Percentiles rank a stretch among this genome's conserved stretches.
phyloP scores from a whole-genome alignment of 139 green algal genomes.

The Deuterostichococcus epilithicus region DNA sequence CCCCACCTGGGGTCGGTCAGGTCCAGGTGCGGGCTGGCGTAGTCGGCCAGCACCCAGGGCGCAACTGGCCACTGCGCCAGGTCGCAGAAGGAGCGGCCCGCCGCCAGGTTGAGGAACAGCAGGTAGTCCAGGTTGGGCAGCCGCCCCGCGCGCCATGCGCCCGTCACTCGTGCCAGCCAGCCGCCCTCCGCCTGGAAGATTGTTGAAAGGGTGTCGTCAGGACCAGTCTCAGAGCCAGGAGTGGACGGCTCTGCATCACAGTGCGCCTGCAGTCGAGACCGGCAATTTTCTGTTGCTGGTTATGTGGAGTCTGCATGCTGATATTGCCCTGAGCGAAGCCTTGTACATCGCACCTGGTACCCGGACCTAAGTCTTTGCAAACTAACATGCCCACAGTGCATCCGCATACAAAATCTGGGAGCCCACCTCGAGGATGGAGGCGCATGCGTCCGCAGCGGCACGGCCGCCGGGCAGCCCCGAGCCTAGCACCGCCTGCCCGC shows the following conservation, averaged over 20 bases:
- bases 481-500: slow-evolving; percentile 41
- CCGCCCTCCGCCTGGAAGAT: slow-evolving; percentile 47
- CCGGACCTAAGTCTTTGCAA: no score
- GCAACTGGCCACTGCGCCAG: slow-evolving; percentile 88
- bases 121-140: slow-evolving; percentile 85
- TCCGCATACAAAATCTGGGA: no score
- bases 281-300: no score
- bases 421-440: slow-evolving; percentile 45
- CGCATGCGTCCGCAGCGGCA: slow-evolving; percentile 22
- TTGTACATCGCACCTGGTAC: no score
- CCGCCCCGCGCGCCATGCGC: slow-evolving; percentile 63
- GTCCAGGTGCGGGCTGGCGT: slow-evolving; percentile 59
- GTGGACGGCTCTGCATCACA: no score
- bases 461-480: slow-evolving; percentile 22
- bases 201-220: no score
- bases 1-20: slow-evolving; percentile 37
- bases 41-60: slow-evolving; percentile 93
- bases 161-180: slow-evolving; percentile 62
- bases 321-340: no score
- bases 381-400: no score
- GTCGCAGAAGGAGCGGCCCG: slow-evolving; percentile 85
- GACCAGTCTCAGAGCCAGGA: no score
- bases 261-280: no score
- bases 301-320: no score
- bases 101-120: slow-evolving; percentile 84